These are phyloP conservation scores for Encephalitozoon hellem DNA, from an alignment of 371 early-diverging fungal genomes.

Conservation along the genomic window DNA sequence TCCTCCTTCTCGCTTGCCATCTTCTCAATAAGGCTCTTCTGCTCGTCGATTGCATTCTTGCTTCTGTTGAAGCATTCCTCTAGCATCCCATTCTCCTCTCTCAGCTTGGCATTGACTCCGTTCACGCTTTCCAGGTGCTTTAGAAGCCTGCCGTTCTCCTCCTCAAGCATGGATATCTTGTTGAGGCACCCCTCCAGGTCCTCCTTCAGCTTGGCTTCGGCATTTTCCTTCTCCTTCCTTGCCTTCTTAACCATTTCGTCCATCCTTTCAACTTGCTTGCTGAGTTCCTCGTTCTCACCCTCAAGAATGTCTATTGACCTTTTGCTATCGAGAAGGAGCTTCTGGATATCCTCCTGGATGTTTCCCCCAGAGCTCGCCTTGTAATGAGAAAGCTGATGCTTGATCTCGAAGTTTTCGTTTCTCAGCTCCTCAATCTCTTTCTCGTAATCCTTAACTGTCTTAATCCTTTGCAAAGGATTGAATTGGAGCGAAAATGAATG, in stretches of 20 bases:
- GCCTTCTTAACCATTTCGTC: conserved; percentile 12
- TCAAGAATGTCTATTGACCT: conserved; percentile 24
- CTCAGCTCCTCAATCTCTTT: conserved; percentile 40
- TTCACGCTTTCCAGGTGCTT: conserved; percentile 23
- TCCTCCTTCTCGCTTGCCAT: neutral
- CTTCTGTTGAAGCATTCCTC: conserved; percentile 5
- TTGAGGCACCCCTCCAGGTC: neutral
- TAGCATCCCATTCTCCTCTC: conserved; percentile 2
- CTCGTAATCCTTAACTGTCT: conserved; percentile 56
- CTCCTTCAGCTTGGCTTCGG: neutral
- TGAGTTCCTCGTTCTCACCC: conserved; percentile 33
- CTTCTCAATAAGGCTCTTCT: neutral
- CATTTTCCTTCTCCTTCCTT: neutral
- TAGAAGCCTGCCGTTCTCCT: conserved; percentile 52
- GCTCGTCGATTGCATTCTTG: conserved; percentile 4
- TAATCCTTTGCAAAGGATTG: conserved; percentile 48
- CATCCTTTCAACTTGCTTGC: conserved; percentile 7
- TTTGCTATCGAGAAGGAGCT: conserved; percentile 38
- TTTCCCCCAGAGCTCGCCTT: neutral
- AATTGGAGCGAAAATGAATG: conserved; percentile 53
- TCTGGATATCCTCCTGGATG: conserved; percentile 31
- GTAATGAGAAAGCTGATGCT: conserved; percentile 42
- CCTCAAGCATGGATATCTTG: conserved; percentile 35
- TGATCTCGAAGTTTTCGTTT: conserved; percentile 52
- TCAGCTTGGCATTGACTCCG: conserved; percentile 1